Percentiles rank a stretch among this genome's conserved stretches.
phyloP scores from a whole-genome alignment of 2,329 filamentous ascomycete species.

The Pleurostoma richardsiae region DNA sequence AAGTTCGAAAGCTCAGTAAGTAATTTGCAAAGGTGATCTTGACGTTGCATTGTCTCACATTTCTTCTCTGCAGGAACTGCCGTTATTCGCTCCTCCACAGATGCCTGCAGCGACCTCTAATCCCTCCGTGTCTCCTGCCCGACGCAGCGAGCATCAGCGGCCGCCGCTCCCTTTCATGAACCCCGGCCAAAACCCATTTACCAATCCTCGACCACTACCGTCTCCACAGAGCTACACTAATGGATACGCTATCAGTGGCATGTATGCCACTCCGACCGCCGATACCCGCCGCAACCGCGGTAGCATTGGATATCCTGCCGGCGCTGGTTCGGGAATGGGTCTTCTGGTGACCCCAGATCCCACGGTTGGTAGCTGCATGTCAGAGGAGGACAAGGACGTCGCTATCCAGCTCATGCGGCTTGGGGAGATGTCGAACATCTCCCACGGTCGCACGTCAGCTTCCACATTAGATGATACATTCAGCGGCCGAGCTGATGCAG shows the following conservation, averaged over 20 bases:
- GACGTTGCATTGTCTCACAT: conserved; percentile 8
- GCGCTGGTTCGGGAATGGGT: conserved; percentile 36
- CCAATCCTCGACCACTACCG: conserved; percentile 70
- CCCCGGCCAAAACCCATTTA: conserved; percentile 73
- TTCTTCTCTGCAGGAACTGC: conserved; percentile 67
- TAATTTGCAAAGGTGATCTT: conserved; percentile 13
- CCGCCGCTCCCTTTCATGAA: conserved; percentile 70
- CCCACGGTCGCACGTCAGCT: conserved; percentile 85
- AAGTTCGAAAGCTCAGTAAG: conserved; percentile 97
- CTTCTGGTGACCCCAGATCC: conserved; percentile 91
- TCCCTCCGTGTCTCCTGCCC: conserved; percentile 90
- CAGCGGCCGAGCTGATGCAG: conserved; percentile 79
- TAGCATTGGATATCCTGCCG: conserved; percentile 50
- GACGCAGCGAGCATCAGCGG: conserved; percentile 70
- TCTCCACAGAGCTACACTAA: conserved; percentile 74
- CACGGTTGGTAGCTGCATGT: conserved; percentile 95
- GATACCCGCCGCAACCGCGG: conserved; percentile 63
- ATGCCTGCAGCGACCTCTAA: conserved; percentile 94
- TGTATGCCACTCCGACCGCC: conserved; percentile 58
- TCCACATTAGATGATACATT: conserved; percentile 92
- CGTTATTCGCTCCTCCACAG: conserved; percentile 89
- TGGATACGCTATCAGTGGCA: conserved; percentile 44
- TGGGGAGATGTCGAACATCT: conserved; percentile 89
- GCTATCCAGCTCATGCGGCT: conserved; percentile 95
- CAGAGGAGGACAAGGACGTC: conserved; percentile 89